Conservation (phyloP, 768 basidiomycete genomes). For the Trametes cinnabarina region DNA sequence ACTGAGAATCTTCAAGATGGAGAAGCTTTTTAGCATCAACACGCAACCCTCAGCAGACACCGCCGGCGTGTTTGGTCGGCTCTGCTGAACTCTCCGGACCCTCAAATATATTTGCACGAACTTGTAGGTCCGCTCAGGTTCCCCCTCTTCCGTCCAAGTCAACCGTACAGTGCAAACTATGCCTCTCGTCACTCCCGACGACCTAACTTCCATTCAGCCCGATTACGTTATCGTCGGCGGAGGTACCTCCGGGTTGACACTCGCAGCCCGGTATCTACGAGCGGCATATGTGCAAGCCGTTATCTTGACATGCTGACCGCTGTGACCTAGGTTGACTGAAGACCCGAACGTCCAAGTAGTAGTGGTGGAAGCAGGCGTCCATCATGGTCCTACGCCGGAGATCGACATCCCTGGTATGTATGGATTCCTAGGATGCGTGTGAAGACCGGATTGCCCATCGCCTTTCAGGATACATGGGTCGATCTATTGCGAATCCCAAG, state of each 20-base stretch:
- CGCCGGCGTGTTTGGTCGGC: too few species aligned
- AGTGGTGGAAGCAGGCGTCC: neutral
- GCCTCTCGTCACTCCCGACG: neutral
- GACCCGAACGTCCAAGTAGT: neutral
- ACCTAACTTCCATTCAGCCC: neutral
- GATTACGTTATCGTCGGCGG: neutral
- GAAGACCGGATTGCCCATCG: neutral
- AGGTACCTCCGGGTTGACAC: neutral
- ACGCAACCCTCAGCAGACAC: too few species aligned
- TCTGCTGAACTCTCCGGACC: too few species aligned
- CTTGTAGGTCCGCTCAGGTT: too few species aligned
- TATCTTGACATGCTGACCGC: neutral
- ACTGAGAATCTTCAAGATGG: too few species aligned
- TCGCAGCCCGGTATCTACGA: neutral
- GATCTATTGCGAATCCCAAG: neutral
- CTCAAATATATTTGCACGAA: too few species aligned
- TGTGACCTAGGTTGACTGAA: neutral
- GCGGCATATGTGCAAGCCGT: neutral
- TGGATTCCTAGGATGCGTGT: neutral
- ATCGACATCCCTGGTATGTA: neutral
- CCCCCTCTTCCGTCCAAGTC: too few species aligned
- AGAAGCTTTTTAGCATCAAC: too few species aligned
- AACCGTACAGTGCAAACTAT: too few species aligned
- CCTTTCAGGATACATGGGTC: neutral
- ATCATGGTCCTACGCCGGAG: neutral